Base-by-base conservation (phyloP, 106 monocot genomes). In the Dioscorea alata region DNA sequence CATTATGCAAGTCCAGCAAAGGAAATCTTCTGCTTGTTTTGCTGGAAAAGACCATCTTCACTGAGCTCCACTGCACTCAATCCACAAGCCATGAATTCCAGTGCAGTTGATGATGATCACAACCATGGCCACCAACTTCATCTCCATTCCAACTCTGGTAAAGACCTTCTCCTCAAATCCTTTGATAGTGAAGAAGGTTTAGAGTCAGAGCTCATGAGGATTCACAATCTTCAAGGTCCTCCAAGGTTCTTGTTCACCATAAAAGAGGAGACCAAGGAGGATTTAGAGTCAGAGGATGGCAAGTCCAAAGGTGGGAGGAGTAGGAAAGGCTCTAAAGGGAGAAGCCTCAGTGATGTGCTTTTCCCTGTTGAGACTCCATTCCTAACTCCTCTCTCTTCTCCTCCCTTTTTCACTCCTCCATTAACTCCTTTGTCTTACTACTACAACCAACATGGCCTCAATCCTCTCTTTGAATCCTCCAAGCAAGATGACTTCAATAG, bases 221-320 rank as follows among this genome's bases (percentile, higher is more conserved):
- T 91, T 0, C 84, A 91, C 80, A 73, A 75, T 70, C 84, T 89
- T 52, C 35, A 79, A 0, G 91, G 91, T 31, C 88, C 88, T 6
- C 83, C 91, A 2, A 73, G 95, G 59, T 76, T 91, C 33, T 84
- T 96, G 49, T 96, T 96, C 82, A 96, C 95, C 73, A 96, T 96
- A 50, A 88, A 83, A 22, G 95, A 96, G 75, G 95, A 96, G 79
- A 96, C 91, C 18, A 94, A 82, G 61, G 93, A 94, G 54, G 93
- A 94, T 17, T 23, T 94, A 73, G 93, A 94, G 33, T 83, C 86
- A 1, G 90, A 94, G 65, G 83, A 86, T 10, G 83, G 81, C 6
- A 79, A 69, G 69, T 83, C 80, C 20, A 72, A 69, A 61, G 72
- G 76, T 0, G 83, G 78, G 13, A 84, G 79, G 56, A 90, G 90